These are phyloP conservation scores for Hortaea sp. DNA, from an alignment of 2,329 filamentous ascomycete species.

Conservation along the genomic window DNA sequence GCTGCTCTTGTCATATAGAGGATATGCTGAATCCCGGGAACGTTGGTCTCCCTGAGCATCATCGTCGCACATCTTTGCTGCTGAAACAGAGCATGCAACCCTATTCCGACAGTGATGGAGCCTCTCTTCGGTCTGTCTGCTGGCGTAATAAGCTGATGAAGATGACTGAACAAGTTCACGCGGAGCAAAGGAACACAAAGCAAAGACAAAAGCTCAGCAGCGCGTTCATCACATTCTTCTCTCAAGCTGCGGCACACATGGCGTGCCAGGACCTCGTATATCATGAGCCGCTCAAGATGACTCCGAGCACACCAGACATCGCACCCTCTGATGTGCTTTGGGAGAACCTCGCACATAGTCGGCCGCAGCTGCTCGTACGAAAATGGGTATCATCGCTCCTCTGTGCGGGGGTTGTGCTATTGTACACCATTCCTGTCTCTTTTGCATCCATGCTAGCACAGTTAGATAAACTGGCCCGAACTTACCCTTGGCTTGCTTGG, in stretches of 20 bases:
- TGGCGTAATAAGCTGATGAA: slow-evolving; percentile 76
- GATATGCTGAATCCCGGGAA: too few species aligned
- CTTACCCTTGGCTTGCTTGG: slow-evolving; percentile 61
- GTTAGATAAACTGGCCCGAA: slow-evolving; percentile 56
- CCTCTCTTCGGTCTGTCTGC: slow-evolving; percentile 68
- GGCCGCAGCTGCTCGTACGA: slow-evolving; percentile 82
- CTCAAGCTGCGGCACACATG: slow-evolving; percentile 96
- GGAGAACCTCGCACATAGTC: slow-evolving; percentile 92
- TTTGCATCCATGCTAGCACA: slow-evolving; percentile 79
- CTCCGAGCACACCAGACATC: slow-evolving; percentile 84
- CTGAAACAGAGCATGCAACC: slow-evolving; percentile 57
- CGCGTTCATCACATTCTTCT: slow-evolving; percentile 96
- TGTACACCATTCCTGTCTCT: slow-evolving; percentile 85
- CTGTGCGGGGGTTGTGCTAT: slow-evolving; percentile 66
- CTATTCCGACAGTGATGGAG: slow-evolving; percentile 53
- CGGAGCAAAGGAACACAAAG: slow-evolving; percentile 77
- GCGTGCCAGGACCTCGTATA: slow-evolving; percentile 87
- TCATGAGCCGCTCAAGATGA: slow-evolving; percentile 87
- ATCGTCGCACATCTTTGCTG: too few species aligned
- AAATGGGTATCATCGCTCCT: slow-evolving; percentile 54
- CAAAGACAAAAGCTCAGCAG: slow-evolving; percentile 88
- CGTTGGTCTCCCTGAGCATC: too few species aligned
- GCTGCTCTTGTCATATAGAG: too few species aligned
- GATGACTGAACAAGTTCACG: slow-evolving; percentile 82
- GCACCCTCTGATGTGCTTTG: slow-evolving; percentile 87